Evolutionary conservation across 2,329 filamentous ascomycete species (phyloP).

Genomic region (Exophiala oligosperma): DNA sequence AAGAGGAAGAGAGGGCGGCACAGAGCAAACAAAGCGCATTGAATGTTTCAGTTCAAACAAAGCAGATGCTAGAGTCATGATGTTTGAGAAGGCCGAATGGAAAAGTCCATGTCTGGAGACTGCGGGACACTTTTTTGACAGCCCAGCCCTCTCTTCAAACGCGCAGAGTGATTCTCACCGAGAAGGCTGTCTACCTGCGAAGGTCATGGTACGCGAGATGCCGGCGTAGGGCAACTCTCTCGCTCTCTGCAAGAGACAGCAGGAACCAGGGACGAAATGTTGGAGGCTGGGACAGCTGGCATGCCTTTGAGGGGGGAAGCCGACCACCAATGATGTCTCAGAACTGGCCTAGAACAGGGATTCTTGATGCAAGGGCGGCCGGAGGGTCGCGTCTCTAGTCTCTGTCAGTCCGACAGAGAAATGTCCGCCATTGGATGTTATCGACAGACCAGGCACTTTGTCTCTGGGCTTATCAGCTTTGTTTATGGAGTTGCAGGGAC

Average conservation of each 20-base stretch:
- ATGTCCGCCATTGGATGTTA: conserved; percentile 11
- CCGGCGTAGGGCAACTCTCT: conserved; percentile 4
- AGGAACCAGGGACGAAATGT: conserved; percentile 25
- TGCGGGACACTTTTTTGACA: conserved; percentile 11
- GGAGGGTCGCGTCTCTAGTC: conserved; percentile 17
- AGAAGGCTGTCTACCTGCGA: background rate
- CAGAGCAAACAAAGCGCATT: conserved; percentile 26
- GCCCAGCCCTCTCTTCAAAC: conserved; percentile 17
- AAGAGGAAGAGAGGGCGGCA: conserved; percentile 23
- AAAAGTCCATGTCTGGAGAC: conserved; percentile 20
- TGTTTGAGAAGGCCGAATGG: conserved; percentile 25
- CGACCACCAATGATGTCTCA: conserved; percentile 20
- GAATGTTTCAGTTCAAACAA: conserved; percentile 30
- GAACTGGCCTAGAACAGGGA: conserved; percentile 17
- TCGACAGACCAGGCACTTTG: background rate
- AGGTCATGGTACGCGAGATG: background rate
- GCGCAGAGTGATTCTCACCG: background rate
- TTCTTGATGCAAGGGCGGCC: conserved; percentile 27
- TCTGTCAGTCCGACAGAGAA: conserved; percentile 8
- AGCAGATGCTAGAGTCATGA: conserved; percentile 28
- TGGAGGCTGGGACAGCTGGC: conserved; percentile 26
- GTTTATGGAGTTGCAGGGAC: too few species aligned
- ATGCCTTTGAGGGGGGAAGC: conserved; percentile 13
- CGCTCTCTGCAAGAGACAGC: conserved; percentile 17
- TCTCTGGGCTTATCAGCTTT: conserved; percentile 7